Evolutionary conservation across 176 grass and related monocot species (phyloP).

Genomic region (Bonia amplexicaulis): DNA sequence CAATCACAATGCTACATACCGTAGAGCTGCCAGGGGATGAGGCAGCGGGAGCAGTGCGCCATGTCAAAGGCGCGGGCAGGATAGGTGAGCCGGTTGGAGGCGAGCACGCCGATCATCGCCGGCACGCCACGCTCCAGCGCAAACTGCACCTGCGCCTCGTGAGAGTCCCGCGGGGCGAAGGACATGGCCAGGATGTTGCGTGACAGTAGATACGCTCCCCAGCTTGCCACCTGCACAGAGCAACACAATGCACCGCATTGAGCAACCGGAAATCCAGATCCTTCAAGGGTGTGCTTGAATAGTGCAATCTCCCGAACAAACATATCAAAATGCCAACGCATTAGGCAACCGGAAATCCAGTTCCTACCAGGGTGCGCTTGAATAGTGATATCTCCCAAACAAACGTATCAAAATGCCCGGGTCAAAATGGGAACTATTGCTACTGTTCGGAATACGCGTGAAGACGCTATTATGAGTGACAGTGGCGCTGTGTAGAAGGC

Average conservation of each 20-base stretch:
- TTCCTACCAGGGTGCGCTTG: not conserved
- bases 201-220: conserved; percentile 79
- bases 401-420: not conserved
- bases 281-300: not conserved
- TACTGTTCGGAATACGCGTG: not conserved
- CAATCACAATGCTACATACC: conserved; percentile 32
- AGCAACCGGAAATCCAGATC: not conserved
- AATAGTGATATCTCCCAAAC: not conserved
- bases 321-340: not conserved
- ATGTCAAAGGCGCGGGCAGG: conserved; percentile 91
- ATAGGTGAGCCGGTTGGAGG: conserved; percentile 75
- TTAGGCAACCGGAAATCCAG: not conserved
- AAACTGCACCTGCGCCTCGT: conserved; percentile 97
- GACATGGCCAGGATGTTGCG: conserved; percentile 87
- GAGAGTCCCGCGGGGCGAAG: conserved; percentile 80
- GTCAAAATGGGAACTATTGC: conserved; percentile 3
- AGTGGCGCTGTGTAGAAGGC: not conserved
- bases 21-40: conserved; percentile 81
- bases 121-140: conserved; percentile 93
- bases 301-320: not conserved
- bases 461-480: not conserved
- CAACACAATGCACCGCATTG: not conserved
- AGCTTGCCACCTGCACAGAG: conserved; percentile 74
- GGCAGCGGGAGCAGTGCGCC: conserved; percentile 94
- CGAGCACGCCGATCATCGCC: conserved; percentile 81